Conservation (phyloP, 306 rosid genomes). For the Urtica urens region DNA sequence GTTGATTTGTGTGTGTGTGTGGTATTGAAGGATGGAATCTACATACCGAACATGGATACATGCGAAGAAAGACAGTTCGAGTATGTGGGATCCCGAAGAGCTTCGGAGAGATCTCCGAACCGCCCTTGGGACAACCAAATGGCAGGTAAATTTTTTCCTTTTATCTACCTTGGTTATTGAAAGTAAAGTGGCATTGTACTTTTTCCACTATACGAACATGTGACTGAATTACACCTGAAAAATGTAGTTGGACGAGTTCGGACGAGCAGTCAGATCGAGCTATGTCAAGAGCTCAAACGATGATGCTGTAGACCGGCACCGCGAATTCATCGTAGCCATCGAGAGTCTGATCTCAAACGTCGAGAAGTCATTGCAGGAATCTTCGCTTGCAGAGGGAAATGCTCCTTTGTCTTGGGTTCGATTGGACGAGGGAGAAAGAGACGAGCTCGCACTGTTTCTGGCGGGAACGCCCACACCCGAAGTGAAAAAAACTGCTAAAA, state of each 20-base stretch:
- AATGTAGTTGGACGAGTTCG: conserved; percentile 86
- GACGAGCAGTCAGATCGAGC: conserved; percentile 54
- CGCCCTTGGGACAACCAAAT: conserved; percentile 83
- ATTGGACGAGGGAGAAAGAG: conserved; percentile 69
- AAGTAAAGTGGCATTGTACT: background rate
- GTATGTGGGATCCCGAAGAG: conserved; percentile 56
- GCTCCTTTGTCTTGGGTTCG: conserved; percentile 55
- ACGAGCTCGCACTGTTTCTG: conserved; percentile 78
- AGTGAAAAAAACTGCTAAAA: conserved; percentile 14
- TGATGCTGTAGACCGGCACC: conserved; percentile 63
- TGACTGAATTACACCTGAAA: conserved; percentile 19
- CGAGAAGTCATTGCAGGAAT: conserved; percentile 40
- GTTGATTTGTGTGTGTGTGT: background rate
- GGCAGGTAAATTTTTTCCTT: conserved; percentile 58
- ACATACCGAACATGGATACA: conserved; percentile 69
- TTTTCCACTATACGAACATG: conserved; percentile 3
- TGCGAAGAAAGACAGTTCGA: conserved; percentile 39
- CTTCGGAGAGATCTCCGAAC: conserved; percentile 68
- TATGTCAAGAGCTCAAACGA: conserved; percentile 41
- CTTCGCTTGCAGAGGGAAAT: conserved; percentile 39
- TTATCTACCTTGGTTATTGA: background rate
- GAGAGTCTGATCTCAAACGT: conserved; percentile 41
- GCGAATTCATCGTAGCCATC: conserved; percentile 54
- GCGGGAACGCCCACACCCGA: conserved; percentile 33
- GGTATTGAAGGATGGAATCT: conserved; percentile 72